Conservation (phyloP, 306 rosid species). For the Inga leiocalycina region DNA sequence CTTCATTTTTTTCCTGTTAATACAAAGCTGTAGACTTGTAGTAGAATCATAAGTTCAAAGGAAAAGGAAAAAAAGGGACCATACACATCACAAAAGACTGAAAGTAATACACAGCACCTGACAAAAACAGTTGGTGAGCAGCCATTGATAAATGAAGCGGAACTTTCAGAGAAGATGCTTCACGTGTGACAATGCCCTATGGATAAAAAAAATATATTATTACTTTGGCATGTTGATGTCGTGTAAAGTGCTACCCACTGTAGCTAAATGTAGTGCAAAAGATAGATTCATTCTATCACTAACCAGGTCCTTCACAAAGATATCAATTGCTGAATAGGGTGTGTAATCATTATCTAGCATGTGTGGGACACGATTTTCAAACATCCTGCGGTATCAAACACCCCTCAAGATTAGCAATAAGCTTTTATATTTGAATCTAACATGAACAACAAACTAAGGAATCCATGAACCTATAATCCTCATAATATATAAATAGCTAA, state of each 20-base stretch:
- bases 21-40: conserved; percentile 6
- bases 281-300: conserved; percentile 33
- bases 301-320: conserved; percentile 97
- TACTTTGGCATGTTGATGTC: conserved; percentile 15
- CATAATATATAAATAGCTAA: not conserved
- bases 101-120: conserved; percentile 60
- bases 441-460: not conserved
- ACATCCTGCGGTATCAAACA: conserved; percentile 66
- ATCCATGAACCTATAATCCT: conserved; percentile 2
- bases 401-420: conserved; percentile 26
- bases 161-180: conserved; percentile 71
- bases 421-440: conserved; percentile 19
- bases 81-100: conserved; percentile 22
- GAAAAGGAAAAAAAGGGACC: conserved; percentile 23
- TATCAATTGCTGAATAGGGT: conserved; percentile 92
- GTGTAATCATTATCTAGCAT: conserved; percentile 92
- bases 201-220: conserved; percentile 36
- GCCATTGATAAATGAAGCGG: conserved; percentile 76
- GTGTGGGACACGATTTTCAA: conserved; percentile 96
- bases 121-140: conserved; percentile 82
- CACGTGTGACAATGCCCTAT: conserved; percentile 91
- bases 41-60: conserved; percentile 18
- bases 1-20: not conserved
- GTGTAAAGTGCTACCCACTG: conserved; percentile 15
- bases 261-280: conserved; percentile 18